phyloP scores from a whole-genome alignment of 768 basidiomycete genomes.

The Sarcomyxa edulis region DNA sequence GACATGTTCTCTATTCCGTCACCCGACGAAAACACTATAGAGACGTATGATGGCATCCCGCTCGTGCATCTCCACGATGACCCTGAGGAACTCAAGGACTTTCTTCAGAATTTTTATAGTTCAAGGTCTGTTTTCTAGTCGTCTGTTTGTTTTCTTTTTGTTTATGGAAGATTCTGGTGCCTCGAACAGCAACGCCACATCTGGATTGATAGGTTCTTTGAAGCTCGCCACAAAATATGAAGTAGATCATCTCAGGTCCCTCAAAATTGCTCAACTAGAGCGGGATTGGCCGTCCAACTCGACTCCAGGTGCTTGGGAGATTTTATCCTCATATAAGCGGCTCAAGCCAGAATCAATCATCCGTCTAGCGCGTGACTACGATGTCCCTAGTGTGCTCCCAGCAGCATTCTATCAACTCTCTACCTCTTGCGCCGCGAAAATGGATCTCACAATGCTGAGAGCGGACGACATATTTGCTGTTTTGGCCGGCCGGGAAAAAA shows the following conservation, averaged over 20 bases:
- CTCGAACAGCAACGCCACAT: neutral
- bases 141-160: neutral
- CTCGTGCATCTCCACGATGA: constrained; percentile 11
- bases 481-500: too few species aligned
- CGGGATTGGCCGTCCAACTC: constrained; percentile 3
- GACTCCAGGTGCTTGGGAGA: neutral
- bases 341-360: constrained; percentile 10
- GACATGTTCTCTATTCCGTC: constrained; percentile 11
- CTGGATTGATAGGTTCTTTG: constrained; percentile 2
- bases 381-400: constrained; percentile 4
- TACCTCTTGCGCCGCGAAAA: too few species aligned
- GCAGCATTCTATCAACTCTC: constrained; percentile 8
- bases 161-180: neutral
- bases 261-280: constrained; percentile 2
- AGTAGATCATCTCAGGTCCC: constrained; percentile 1
- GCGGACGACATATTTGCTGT: too few species aligned
- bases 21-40: neutral
- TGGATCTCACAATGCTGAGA: too few species aligned
- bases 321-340: neutral
- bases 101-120: constrained; percentile 8
- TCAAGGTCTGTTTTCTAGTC: constrained; percentile 3
- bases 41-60: constrained; percentile 10
- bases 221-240: constrained; percentile 7
- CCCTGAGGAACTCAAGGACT: constrained; percentile 2
- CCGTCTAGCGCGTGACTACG: constrained; percentile 5